Evolutionary conservation across 768 basidiomycete genomes (phyloP), one percentile per base, ranked within the genome.

Genomic region (Xerocomellus intermedius): DNA sequence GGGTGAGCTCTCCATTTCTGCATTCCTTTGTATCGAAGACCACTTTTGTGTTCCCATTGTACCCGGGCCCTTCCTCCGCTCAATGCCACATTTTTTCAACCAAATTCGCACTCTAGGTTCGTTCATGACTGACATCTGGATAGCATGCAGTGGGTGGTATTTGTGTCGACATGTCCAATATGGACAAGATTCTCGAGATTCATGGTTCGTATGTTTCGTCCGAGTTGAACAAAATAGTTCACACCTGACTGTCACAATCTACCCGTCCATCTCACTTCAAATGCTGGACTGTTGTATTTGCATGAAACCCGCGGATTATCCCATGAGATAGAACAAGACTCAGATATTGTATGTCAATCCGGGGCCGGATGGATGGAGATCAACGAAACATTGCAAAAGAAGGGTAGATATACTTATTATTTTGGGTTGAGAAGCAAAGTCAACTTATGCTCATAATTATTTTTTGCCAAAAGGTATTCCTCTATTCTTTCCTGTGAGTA

Each of bases 101-200:
- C 10, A 5, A 9, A 26, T 28, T n/a, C 22, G 13, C 6, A 7
- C 9, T 47, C n/a, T 8, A 17, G 16, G 7, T 45, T 28, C 32
- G 1, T 45, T 53, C 22, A 2, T 21, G 28, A 22, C 58, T 63
- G 30, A 59, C 42, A 10, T n/a, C 8, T 38, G 26, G 17, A 42
- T 44, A 67, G 66, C 60, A 60, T 48, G 44, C 49, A 30, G 43
- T 56, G 9, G 85, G 86, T 10, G 86, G 91, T 0, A 91, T 96
- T 39, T 93, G 89, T 54, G 73, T 95, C 16, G 89, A 94, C 64
- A 72, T 94, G 72, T 82, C 82, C 1, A 69, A 73, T 8, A 96
- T 97, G 94, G 79, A 93, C 67, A 78, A 80, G 50, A 87, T 95
- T 48, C 61, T 95, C 5, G 79, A 79, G 41, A 84, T 94, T 42